These are phyloP conservation scores for Trichoderma oligosporum DNA, from an alignment of 2,329 filamentous ascomycete genomes.

Conservation along the genomic window DNA sequence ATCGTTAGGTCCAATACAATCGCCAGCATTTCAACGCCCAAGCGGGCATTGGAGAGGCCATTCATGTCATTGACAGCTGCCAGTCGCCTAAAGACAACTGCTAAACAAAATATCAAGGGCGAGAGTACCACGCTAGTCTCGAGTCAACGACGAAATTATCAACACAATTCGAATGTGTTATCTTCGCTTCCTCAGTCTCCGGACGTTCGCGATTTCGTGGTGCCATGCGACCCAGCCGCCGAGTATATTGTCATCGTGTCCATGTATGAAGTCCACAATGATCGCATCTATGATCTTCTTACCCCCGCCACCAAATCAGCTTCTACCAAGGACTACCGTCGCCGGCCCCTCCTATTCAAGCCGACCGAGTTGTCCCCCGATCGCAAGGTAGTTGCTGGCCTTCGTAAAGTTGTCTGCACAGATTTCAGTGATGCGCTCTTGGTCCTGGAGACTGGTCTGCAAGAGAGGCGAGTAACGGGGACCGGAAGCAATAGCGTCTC, in stretches of 20 bases:
- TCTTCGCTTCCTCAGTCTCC: slow-evolving; percentile 70
- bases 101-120: slow-evolving; percentile 50
- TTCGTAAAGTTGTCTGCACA: slow-evolving; percentile 85
- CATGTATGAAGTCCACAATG: slow-evolving; percentile 99
- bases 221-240: slow-evolving; percentile 57
- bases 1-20: slow-evolving; percentile 24
- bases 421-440: slow-evolving; percentile 79
- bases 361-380: slow-evolving; percentile 82
- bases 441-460: slow-evolving; percentile 83
- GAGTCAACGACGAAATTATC: slow-evolving; percentile 59
- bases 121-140: slow-evolving; percentile 46
- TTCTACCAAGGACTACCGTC: slow-evolving; percentile 64
- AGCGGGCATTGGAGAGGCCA: slow-evolving; percentile 30
- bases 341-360: slow-evolving; percentile 88
- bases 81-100: slow-evolving; percentile 42
- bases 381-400: slow-evolving; percentile 87
- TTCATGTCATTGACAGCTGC: slow-evolving; percentile 47
- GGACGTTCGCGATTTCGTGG: slow-evolving; percentile 65
- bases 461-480: slow-evolving; percentile 81
- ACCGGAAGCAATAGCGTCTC: slow-evolving; percentile 92
- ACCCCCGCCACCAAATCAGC: slow-evolving; percentile 58
- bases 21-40: slow-evolving; percentile 30
- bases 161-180: slow-evolving; percentile 46
- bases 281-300: slow-evolving; percentile 92
- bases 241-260: slow-evolving; percentile 88